Percentiles rank a stretch among this genome's conserved stretches.
phyloP scores from a whole-genome alignment of 768 basidiomycete genomes.

The Steccherinum ochraceum region DNA sequence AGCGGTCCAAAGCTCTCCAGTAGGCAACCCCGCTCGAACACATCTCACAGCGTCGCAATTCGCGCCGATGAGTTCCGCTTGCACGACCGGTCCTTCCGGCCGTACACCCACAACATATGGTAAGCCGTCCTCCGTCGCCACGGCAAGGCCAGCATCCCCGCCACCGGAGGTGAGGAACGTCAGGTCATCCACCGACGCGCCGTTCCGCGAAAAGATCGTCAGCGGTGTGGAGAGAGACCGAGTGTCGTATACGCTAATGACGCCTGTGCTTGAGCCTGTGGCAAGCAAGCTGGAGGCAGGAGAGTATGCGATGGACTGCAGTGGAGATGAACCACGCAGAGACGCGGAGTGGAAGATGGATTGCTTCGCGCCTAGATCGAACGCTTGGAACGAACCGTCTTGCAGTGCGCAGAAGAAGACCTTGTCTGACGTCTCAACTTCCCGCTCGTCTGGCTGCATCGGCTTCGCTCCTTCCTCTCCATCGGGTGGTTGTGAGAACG shows the following conservation, averaged over 20 bases:
- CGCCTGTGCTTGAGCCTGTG: slow-evolving; percentile 50
- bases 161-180: slow-evolving; percentile 11
- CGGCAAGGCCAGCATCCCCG: slow-evolving; percentile 31
- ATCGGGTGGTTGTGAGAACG: slow-evolving; percentile 17
- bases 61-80: slow-evolving; percentile 48
- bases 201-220: slow-evolving; percentile 35
- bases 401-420: slow-evolving; percentile 49
- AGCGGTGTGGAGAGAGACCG: slow-evolving; percentile 35
- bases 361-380: slow-evolving; percentile 42
- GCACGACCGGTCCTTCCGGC: slow-evolving; percentile 32
- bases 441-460: slow-evolving; percentile 20
- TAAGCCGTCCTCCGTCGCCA: slow-evolving; percentile 55
- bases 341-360: slow-evolving; percentile 21
- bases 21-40: slow-evolving; percentile 27
- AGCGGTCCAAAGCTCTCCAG: slow-evolving; percentile 44
- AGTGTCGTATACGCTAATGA: slow-evolving; percentile 51
- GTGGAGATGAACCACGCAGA: slow-evolving; percentile 20
- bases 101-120: slow-evolving; percentile 45
- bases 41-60: slow-evolving; percentile 56
- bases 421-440: slow-evolving; percentile 43
- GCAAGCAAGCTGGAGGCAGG: slow-evolving; percentile 38
- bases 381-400: slow-evolving; percentile 46
- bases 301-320: slow-evolving; percentile 43
- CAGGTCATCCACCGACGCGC: slow-evolving; percentile 45
- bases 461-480: slow-evolving; percentile 8